phyloP scores from a whole-genome alignment of 2,329 filamentous ascomycete species.

The Purpureocillium lavendulum region DNA sequence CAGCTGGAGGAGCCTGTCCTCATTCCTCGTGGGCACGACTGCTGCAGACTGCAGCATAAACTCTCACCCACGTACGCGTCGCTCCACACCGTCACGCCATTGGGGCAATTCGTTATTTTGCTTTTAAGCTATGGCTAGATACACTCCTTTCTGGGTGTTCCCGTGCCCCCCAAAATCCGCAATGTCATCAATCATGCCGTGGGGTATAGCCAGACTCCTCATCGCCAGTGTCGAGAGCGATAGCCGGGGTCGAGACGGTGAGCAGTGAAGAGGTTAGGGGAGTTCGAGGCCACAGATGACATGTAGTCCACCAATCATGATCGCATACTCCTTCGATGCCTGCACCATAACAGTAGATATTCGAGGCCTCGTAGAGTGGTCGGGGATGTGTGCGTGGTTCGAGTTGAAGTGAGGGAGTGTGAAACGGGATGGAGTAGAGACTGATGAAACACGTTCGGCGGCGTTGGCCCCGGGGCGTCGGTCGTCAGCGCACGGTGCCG shows the following conservation, averaged over 20 bases:
- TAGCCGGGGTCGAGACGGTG: conserved; percentile 3
- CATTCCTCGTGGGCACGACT: no score
- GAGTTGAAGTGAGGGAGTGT: conserved; percentile 10
- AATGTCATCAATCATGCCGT: conserved; percentile 13
- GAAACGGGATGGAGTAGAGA: conserved; percentile 17
- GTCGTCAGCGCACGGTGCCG: no score
- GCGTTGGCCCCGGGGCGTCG: no score
- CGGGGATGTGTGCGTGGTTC: neutral
- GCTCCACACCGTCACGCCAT: no score
- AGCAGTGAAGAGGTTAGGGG: conserved; percentile 10
- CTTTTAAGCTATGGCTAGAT: conserved; percentile 15
- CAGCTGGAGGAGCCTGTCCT: no score
- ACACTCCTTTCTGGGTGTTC: conserved; percentile 13
- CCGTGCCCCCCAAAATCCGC: conserved; percentile 9
- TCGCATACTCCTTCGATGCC: conserved; percentile 9
- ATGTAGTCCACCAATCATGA: conserved; percentile 10
- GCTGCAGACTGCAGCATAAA: no score
- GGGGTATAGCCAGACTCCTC: conserved; percentile 9
- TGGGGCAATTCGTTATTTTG: conserved; percentile 7
- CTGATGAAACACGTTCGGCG: conserved; percentile 8
- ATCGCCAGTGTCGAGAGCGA: conserved; percentile 1
- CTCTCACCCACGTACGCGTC: no score
- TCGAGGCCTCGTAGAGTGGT: neutral
- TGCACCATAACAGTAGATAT: conserved; percentile 1
- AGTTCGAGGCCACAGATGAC: conserved; percentile 9